These are phyloP conservation scores for Echinochloa phyllopogon DNA, from an alignment of 176 grass and related monocot genomes.

Conservation along the genomic window DNA sequence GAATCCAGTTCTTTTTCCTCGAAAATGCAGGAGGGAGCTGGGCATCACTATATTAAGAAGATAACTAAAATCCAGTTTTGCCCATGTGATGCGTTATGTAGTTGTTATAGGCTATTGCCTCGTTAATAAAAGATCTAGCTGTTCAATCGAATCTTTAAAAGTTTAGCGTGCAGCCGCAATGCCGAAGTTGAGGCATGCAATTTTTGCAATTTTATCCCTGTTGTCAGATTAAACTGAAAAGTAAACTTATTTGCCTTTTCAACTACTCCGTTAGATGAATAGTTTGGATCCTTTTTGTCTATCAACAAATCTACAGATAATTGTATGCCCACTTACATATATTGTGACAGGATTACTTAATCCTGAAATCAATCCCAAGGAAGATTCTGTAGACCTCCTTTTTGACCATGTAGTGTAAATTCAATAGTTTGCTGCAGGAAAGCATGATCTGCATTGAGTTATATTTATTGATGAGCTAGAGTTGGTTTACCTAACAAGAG, in stretches of 20 bases:
- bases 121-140: background rate
- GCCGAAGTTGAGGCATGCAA: background rate
- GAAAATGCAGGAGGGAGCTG: too few species aligned
- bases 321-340: background rate
- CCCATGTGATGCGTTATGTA: background rate
- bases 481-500: background rate
- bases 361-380: background rate
- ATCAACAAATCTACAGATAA: background rate
- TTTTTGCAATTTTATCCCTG: background rate
- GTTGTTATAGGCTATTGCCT: background rate
- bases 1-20: background rate
- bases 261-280: background rate
- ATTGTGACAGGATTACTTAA: background rate
- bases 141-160: background rate
- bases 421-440: background rate
- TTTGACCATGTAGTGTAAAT: background rate
- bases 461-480: background rate
- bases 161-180: background rate
- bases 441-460: background rate
- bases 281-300: background rate
- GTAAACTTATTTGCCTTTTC: background rate
- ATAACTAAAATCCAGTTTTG: background rate
- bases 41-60: too few species aligned
- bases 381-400: background rate
- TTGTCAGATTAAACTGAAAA: background rate